Evolutionary conservation across 2,329 filamentous ascomycete species (phyloP), one percentile per base, ranked within the genome.

Genomic region (Diaporthe sp.): DNA sequence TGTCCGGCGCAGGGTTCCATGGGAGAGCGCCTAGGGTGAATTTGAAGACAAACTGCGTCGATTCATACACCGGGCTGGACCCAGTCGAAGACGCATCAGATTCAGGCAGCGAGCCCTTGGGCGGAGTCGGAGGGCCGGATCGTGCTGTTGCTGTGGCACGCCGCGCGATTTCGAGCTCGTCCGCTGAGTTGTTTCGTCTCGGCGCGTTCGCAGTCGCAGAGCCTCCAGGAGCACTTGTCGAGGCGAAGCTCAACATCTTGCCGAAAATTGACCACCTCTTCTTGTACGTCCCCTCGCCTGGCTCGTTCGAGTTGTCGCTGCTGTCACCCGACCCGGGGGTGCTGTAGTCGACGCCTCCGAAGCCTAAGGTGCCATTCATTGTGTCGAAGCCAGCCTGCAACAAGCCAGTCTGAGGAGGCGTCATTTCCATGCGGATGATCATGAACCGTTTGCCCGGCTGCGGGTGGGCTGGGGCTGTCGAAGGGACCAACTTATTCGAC

Each of bases 401-500:
- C 12, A 90, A 82, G 9, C 88, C 87, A 3, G 85, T 84, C 76
- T 90, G 89, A 0, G 86, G 83, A 6, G 83, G 79, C 60, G 85
- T 86, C 31, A 89, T 80, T 76, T 98, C 95, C 78, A 94, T 96
- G 75, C 95, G 92, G 78, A 98, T 94, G 80, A 98, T 98, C 84
- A 98, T 91, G 76, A 98, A 94, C 77, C 94, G 90, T 80, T 96
- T 94, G 63, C 94, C 94, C 2, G 96, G 95, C 3, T 95, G 95
- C 8, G 96, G 96, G 75, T 93, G 93, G 80, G 93, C 95, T n/a
- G 96, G 94, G 8, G 92, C 92, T 3, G 94, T 95, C 0, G 94
- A 95, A 8, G 95, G 93, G 0, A 88, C 89, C 4, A 91, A 81
- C 20, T 86, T 87, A 51, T 89, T 85, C 25, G 84, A 80, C 34